Evolutionary conservation across 495 filamentous ascomycete genomes (phyloP), one percentile per base, ranked within the genome.

Genomic region (Pseudoneurospora amorphoporcata): DNA sequence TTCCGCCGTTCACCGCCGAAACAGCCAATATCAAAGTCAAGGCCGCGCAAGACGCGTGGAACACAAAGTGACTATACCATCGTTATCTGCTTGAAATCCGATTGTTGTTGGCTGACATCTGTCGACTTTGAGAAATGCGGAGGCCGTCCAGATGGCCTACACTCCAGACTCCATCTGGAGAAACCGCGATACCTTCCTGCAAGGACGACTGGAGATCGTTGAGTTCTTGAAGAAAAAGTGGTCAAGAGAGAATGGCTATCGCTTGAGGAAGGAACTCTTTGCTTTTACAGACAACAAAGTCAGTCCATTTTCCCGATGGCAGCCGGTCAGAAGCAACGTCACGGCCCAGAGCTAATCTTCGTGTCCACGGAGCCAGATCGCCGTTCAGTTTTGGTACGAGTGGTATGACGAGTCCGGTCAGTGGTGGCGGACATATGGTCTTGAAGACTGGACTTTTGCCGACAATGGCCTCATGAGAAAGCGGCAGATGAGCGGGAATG

Each of bases 361-460:
- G 3, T 65, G 29, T 65, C 53, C 14, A 17, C 39, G 41, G 32
- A 40, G 10, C 4, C 72, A 86, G 82, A 96, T 95, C 76, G 92
- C 92, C 1, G 93, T 95, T 47, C 92, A 96, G 81, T 97, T 97
- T 80, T 97, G 93, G 93, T 97, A 97, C 73, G 94, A 97, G 80
- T 97, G 88, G 81, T 87, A 89, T 70, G 93, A 97, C 76, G 81
- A 79, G 7, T 73, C 86, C 1, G 91, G 93, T 77, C 90, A 92
- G 76, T 98, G 93, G 94, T 96, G 92, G 87, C 86, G 94, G 19
- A 94, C 92, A 58, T 97, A 96, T 79, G 94, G 94, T 0, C 85
- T 97, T 35, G 93, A 97, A 82, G 92, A 97, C 78, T 97, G 93
- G 94, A 97, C 94, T 0, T 97, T 94, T 82, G 91, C 89, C 1